These are phyloP conservation scores for Wallacemonas sp. DNA, from an alignment of 208 protist genomes.

Conservation along the genomic window DNA sequence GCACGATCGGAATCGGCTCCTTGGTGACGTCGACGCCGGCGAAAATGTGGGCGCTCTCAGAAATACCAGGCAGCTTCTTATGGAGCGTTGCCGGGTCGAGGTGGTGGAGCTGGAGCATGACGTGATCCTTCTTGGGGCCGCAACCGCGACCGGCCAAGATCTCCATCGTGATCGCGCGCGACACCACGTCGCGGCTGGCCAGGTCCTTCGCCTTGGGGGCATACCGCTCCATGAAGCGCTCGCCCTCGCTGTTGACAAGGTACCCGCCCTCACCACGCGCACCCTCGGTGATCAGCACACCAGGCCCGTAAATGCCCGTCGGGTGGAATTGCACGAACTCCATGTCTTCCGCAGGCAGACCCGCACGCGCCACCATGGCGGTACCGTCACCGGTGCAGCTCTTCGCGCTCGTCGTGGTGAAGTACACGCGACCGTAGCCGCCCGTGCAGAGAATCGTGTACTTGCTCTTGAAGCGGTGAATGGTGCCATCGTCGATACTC, in stretches of 20 bases:
- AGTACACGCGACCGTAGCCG: constrained; percentile 97
- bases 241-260: constrained; percentile 98
- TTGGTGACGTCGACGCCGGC: constrained; percentile 99
- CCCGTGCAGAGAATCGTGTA: constrained; percentile 98
- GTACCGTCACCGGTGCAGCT: constrained; percentile 99
- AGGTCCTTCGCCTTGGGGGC: constrained; percentile 98
- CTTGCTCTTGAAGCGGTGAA: constrained; percentile 97
- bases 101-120: constrained; percentile 98
- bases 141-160: constrained; percentile 93
- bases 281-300: constrained; percentile 99
- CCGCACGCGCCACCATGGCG: constrained; percentile 98
- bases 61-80: constrained; percentile 98
- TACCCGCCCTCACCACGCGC: constrained; percentile 96
- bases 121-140: constrained; percentile 96
- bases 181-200: constrained; percentile 99
- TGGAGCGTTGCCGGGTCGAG: constrained; percentile 94
- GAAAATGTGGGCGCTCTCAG: constrained; percentile 98
- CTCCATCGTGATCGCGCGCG: constrained; percentile 98
- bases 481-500: constrained; percentile 97
- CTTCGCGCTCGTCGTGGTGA: constrained; percentile 98
- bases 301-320: constrained; percentile 98
- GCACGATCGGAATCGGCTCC: constrained; percentile 98
- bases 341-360: constrained; percentile 97
- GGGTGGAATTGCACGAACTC: constrained; percentile 99
- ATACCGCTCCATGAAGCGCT: constrained; percentile 99